phyloP scores from a whole-genome alignment of 495 filamentous ascomycete species.

The Staphylotrichum longicolle region DNA sequence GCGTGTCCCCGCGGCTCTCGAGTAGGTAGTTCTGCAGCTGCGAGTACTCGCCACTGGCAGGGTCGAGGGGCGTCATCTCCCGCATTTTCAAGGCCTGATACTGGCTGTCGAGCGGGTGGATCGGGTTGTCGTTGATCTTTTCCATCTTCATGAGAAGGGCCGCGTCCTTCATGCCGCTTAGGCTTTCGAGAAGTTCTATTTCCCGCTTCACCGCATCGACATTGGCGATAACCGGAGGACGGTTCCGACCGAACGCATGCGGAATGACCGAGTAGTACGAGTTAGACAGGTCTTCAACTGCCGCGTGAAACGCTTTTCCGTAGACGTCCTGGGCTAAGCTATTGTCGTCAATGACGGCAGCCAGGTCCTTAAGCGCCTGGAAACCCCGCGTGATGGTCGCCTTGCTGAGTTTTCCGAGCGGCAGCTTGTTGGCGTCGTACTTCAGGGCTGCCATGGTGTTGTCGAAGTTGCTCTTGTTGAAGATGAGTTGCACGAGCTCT shows the following conservation, averaged over 20 bases:
- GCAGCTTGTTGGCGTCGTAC: constrained; percentile 75
- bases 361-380: constrained; percentile 68
- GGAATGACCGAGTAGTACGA: constrained; percentile 79
- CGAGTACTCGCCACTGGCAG: constrained; percentile 57
- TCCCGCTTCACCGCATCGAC: constrained; percentile 62
- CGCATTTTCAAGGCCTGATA: constrained; percentile 67
- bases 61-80: constrained; percentile 70
- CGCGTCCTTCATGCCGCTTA: constrained; percentile 80
- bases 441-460: constrained; percentile 63
- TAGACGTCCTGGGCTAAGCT: constrained; percentile 48
- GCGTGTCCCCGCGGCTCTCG: constrained; percentile 62
- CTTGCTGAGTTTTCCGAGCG: constrained; percentile 80
- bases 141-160: constrained; percentile 70
- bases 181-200: constrained; percentile 69
- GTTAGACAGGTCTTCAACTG: constrained; percentile 64
- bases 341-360: constrained; percentile 56
- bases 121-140: constrained; percentile 43
- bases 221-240: constrained; percentile 61
- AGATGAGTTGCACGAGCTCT: constrained; percentile 73
- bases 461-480: constrained; percentile 69
- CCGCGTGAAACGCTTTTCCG: constrained; percentile 33
- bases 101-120: constrained; percentile 67
- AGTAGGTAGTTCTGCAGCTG: constrained; percentile 64
- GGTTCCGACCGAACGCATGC: constrained; percentile 71
- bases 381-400: constrained; percentile 69